Conservation (phyloP, 2,329 filamentous ascomycete species). For the Penicillium sp. region DNA sequence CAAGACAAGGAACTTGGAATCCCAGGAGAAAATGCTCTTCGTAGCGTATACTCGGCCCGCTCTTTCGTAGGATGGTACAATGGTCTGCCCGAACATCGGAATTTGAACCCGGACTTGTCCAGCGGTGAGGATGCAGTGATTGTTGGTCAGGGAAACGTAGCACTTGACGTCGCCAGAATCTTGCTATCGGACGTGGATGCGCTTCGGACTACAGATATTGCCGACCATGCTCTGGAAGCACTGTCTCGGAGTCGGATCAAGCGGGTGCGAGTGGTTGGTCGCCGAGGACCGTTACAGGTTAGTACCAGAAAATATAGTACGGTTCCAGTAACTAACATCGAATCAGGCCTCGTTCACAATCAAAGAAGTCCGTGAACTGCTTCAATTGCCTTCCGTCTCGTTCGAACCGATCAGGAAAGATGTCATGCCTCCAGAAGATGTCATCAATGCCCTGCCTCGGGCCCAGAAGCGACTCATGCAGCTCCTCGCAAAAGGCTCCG, state of each 20-base stretch:
- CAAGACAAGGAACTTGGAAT: conserved; percentile 77
- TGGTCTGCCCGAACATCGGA: conserved; percentile 77
- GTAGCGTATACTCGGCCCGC: conserved; percentile 80
- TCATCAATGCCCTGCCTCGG: conserved; percentile 69
- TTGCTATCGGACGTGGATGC: conserved; percentile 73
- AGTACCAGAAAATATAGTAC: conserved; percentile 15
- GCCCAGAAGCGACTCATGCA: conserved; percentile 76
- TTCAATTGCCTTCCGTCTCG: conserved; percentile 69
- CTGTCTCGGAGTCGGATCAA: conserved; percentile 72
- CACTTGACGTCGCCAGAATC: conserved; percentile 87
- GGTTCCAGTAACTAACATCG: background rate
- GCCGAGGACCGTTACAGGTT: conserved; percentile 85
- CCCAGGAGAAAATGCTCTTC: conserved; percentile 66
- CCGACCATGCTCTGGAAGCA: conserved; percentile 74
- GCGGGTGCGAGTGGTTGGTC: conserved; percentile 81
- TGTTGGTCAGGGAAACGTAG: conserved; percentile 94
- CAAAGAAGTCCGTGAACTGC: conserved; percentile 86
- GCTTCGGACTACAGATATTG: conserved; percentile 82
- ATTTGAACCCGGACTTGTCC: conserved; percentile 70
- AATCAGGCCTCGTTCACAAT: conserved; percentile 87
- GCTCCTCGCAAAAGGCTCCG: conserved; percentile 73
- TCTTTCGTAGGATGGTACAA: conserved; percentile 99
- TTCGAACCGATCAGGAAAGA: conserved; percentile 68
- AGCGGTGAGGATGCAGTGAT: conserved; percentile 79
- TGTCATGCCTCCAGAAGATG: conserved; percentile 61